These are phyloP conservation scores for Colletotrichum gloeosporioides DNA, from an alignment of 2,329 filamentous ascomycete genomes.

Conservation along the genomic window DNA sequence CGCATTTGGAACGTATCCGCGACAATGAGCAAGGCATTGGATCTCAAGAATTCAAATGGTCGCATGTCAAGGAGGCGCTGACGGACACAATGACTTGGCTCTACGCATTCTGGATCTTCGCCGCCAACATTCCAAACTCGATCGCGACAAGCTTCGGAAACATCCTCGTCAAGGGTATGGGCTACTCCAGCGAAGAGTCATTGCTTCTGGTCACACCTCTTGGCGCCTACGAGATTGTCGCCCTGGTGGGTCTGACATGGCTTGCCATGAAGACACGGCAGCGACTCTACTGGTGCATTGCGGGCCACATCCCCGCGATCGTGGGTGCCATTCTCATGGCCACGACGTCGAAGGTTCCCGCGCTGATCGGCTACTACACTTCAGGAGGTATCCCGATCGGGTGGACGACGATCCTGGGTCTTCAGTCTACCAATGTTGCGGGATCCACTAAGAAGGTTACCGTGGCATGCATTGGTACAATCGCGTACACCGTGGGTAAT, in stretches of 20 bases:
- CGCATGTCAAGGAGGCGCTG: slow-evolving; percentile 54
- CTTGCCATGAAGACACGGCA: slow-evolving; percentile 30
- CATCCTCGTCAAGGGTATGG: slow-evolving; percentile 57
- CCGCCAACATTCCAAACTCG: slow-evolving; percentile 33
- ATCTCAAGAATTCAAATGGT: slow-evolving; percentile 70
- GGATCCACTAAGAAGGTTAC: slow-evolving; percentile 63
- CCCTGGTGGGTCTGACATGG: slow-evolving; percentile 45
- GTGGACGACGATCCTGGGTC: slow-evolving; percentile 23
- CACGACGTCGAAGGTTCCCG: slow-evolving; percentile 49
- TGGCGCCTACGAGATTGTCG: slow-evolving; percentile 68
- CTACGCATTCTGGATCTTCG: slow-evolving; percentile 29
- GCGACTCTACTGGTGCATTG: slow-evolving; percentile 37
- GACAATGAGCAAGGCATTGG: slow-evolving; percentile 72
- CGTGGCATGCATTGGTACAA: slow-evolving; percentile 59
- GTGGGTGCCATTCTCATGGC: slow-evolving; percentile 26
- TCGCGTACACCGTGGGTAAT: slow-evolving; percentile 63
- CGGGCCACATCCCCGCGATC: slow-evolving; percentile 38
- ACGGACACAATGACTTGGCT: slow-evolving; percentile 31
- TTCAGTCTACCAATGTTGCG: slow-evolving; percentile 26
- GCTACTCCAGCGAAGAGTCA: slow-evolving; percentile 66
- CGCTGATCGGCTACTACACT: slow-evolving; percentile 70
- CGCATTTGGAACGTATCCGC: slow-evolving; percentile 56
- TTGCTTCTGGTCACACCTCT: slow-evolving; percentile 70
- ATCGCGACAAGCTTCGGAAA: slow-evolving; percentile 43
- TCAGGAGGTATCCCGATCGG: slow-evolving; percentile 66